Evolutionary conservation across 2,329 filamentous ascomycete genomes (phyloP), one percentile per base, ranked within the genome.

Genomic region (Huntiella moniliformis): DNA sequence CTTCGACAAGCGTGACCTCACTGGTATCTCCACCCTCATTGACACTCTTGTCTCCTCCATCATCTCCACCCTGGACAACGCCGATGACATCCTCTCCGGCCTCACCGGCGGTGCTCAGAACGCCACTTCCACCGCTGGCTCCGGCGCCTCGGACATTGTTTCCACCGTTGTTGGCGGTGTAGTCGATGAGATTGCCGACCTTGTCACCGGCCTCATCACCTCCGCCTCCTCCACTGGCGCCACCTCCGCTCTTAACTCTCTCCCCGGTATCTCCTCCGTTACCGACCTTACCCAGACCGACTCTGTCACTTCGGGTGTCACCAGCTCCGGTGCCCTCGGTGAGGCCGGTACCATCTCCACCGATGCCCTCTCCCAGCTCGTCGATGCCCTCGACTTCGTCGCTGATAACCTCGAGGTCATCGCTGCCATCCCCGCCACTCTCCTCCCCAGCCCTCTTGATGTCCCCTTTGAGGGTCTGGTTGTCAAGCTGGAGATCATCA

Each of bases 391-490:
- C n/a, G 37, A 46, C 32, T 50, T 44, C 34, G 32, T 16, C 17
- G 11, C 44, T n/a, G 11, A 12, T 5, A n/a, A 28, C 3, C 40
- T 50, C 12, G 16, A 45, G 16, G 44, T 40, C 32, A 16, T 49
- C 22, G 17, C 41, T 0, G 5, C 41, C 28, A 13, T 47, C 13
- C 44, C 48, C 17, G 40, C 36, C 5, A 3, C 11, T 4, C 4
- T 43, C 4, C 40, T 50, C 6, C 48, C 48, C 18, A 36, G 17
- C 31, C 48, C 48, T 5, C 2, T 35, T 11, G 18, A 50, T 4
- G 18, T 41, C 4, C 40, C 35, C 11, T 50, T 50, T 18, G 18
- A 17, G 35, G 44, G 31, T 1, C 32, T 50, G 10, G 5, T 37
- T 3, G 32, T 0, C 1, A 32, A 41, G 40, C 44, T 50, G 1